phyloP scores from a whole-genome alignment of 176 grass and related monocot species.

The Zoysia pacifica region DNA sequence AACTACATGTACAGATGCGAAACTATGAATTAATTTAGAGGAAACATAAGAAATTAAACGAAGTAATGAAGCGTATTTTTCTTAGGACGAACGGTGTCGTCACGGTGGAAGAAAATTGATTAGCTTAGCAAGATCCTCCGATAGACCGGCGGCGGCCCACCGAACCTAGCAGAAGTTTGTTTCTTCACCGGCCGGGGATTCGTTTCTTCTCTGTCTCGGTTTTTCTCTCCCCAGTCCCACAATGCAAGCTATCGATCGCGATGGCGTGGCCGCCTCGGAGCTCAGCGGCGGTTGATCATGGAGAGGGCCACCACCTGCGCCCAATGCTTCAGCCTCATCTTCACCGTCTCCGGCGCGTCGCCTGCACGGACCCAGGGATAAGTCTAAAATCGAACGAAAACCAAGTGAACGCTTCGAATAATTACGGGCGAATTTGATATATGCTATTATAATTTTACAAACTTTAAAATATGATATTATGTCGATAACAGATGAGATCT shows the following conservation, averaged over 20 bases:
- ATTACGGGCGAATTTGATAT: no score
- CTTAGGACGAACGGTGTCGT: background rate
- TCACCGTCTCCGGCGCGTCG: conserved; percentile 71
- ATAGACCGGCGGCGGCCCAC: background rate
- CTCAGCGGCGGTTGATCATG: conserved; percentile 54
- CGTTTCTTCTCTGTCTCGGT: conserved; percentile 15
- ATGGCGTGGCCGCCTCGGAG: background rate
- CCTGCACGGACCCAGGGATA: conserved; percentile 32
- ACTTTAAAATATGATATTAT: no score
- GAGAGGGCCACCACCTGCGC: conserved; percentile 85
- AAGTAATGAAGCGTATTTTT: conserved; percentile 6
- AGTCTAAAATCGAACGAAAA: no score
- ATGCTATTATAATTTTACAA: no score
- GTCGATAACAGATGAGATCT: no score
- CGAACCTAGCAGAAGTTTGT: conserved; percentile 36
- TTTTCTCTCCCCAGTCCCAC: background rate
- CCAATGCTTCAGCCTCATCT: conserved; percentile 88
- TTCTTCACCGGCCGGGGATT: conserved; percentile 17
- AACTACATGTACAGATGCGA: background rate
- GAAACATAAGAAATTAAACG: background rate
- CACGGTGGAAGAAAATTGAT: conserved; percentile 14
- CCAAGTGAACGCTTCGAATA: background rate
- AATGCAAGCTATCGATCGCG: background rate
- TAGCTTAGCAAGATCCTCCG: background rate
- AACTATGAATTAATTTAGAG: background rate